phyloP scores from a whole-genome alignment of 805 yeast species.

The Blastobotrys parvus region DNA sequence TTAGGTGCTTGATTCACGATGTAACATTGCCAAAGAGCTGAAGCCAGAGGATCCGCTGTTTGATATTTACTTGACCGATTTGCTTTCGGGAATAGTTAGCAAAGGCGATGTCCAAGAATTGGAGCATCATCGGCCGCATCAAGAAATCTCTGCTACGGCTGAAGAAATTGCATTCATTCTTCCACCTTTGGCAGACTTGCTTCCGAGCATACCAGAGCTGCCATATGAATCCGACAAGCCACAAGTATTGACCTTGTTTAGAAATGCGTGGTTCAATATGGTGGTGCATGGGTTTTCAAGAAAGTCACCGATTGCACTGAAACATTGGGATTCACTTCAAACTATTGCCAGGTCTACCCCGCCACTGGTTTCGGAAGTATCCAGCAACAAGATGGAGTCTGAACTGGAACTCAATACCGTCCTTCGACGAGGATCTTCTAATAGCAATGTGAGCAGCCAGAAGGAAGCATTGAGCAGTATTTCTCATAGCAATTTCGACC shows the following conservation, averaged over 20 bases:
- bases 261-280: slow-evolving; percentile 91
- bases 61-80: slow-evolving; percentile 51
- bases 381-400: slow-evolving; percentile 80
- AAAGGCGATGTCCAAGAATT: slow-evolving; percentile 71
- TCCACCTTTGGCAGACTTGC: slow-evolving; percentile 63
- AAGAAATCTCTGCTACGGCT: slow-evolving; percentile 39
- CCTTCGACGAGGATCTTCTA: slow-evolving; percentile 80
- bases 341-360: slow-evolving; percentile 82
- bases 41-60: slow-evolving; percentile 36
- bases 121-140: slow-evolving; percentile 69
- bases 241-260: slow-evolving; percentile 49
- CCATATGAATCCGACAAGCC: slow-evolving; percentile 42
- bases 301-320: slow-evolving; percentile 44
- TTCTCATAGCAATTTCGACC: slow-evolving; percentile 43
- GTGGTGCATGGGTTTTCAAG: slow-evolving; percentile 73
- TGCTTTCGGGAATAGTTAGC: slow-evolving; percentile 57
- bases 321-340: slow-evolving; percentile 42
- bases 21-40: slow-evolving; percentile 14
- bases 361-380: slow-evolving; percentile 72
- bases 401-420: slow-evolving; percentile 88
- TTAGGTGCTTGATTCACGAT: slow-evolving; percentile 13
- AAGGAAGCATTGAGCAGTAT: slow-evolving; percentile 32
- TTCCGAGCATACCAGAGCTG: slow-evolving; percentile 48
- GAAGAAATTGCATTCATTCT: slow-evolving; percentile 56
- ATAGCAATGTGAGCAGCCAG: slow-evolving; percentile 69